A percentile compares a stretch with the other conserved stretches of the same genome.
These are phyloP conservation scores for Coniferiporia weirii DNA, from an alignment of 1,284 basidiomycete species.

Conservation along the genomic window DNA sequence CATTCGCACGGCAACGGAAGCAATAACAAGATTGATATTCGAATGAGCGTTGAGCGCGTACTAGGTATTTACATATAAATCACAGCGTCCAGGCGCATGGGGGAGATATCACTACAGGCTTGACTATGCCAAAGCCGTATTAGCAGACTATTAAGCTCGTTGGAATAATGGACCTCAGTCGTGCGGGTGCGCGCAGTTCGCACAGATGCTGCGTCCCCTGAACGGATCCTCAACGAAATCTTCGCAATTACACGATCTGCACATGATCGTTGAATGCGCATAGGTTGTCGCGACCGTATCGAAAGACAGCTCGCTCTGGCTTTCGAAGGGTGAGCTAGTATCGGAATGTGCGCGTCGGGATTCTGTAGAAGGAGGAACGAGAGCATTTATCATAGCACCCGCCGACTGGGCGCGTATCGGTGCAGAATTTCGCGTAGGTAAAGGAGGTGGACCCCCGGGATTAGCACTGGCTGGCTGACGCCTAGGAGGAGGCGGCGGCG, in stretches of 20 bases:
- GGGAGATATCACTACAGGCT: background rate
- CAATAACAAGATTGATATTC: background rate
- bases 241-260: conserved; percentile 6
- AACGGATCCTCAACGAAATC: conserved; percentile 18
- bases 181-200: conserved; percentile 16
- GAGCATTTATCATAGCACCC: background rate
- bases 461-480: conserved; percentile 5
- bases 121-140: background rate
- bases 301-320: conserved; percentile 15
- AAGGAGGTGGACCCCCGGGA: conserved; percentile 16
- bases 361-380: background rate
- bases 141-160: background rate
- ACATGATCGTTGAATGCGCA: background rate
- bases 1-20: background rate
- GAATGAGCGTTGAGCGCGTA: too few relatives aligned
- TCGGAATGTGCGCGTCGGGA: conserved; percentile 11
- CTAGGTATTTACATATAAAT: too few relatives aligned
- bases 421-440: conserved; percentile 17
- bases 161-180: background rate
- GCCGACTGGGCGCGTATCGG: conserved; percentile 12
- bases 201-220: conserved; percentile 8
- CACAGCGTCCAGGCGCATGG: too few relatives aligned
- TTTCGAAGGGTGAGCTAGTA: conserved; percentile 17
- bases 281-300: conserved; percentile 8
- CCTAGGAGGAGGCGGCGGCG: conserved; percentile 19